Evolutionary conservation across 2,329 filamentous ascomycete species (phyloP), one percentile per base, ranked within the genome.

Genomic region (Ophiostoma sp.): DNA sequence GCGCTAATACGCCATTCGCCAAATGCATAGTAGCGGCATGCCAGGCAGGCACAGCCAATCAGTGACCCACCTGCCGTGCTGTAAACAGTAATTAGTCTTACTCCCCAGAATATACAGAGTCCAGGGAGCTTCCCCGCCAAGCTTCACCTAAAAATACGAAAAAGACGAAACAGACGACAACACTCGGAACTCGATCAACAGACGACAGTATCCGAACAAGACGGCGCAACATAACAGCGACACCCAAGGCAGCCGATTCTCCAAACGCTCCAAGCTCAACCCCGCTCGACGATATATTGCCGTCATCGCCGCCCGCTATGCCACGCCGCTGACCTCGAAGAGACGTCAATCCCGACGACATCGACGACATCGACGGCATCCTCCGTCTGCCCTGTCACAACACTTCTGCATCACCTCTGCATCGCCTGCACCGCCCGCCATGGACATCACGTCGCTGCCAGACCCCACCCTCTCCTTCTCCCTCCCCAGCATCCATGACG

Each of bases 401-500:
- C n/a, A 10, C 6, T 27, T 8, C 13, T n/a, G 10, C n/a, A 6
- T 4, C 57, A 1, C 57, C 5, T 31, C 27, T 62, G 20, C 33
- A 20, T 23, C 7, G 17, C 13, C 60, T 1, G 3, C 60, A 36
- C 20, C 13, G n/a, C 17, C 20, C n/a, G n/a, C 36, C 20, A 66
- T 66, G 64, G 65, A 67, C 44, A 36, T 67, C 17, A n/a, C 44
- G 0, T 31, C 41, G 41, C 66, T 67, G 13, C 65, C 86, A 69
- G 81, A 83, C 74, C 86, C 87, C 41, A 83, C 83, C 64, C 76
- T 89, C 73, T 86, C 85, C 75, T 91, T 97, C 77, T 90, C 88
- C 31, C 88, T 98, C 70, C 94, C 94, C 41, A 97, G 93, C 71
- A 80, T 97, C 68, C 86, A 96, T 79, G 94, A 97, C 79, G 86